Base-by-base conservation (phyloP, 1,139 yeast species). In the Arxiozyma heterogenica region DNA sequence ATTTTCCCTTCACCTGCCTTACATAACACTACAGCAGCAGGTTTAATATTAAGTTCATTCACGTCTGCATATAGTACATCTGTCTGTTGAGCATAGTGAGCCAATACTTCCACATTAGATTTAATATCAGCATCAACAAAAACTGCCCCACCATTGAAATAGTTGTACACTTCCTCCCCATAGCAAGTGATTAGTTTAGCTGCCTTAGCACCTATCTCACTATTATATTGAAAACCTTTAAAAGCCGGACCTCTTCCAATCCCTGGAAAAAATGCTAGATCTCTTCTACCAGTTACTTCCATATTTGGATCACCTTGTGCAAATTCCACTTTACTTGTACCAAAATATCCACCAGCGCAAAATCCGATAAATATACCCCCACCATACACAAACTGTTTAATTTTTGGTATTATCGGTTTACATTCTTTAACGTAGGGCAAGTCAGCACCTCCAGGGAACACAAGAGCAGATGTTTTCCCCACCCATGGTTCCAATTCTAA, bases 381-480 rank as follows among this genome's bases (percentile, higher is more conserved):
- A 53, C 75, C 74, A 41, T 81, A 74, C 2, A 93, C 90, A 68
- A 75, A 91, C 51, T 80, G 80, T 38, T 73, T 69, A 55, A 93
- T 87, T 8, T 69, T 71, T 1, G 96, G 96, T 61, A 86, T 82
- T 54, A 91, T 75, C 1, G 76, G 75, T 47, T 76, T 73, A 65
- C 96, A 87, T 15, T 75, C 68, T 49, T 61, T 62, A 8, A 63
- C 65, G 65, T 80, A 85, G 0, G 97, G 97, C 52, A 90, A 71
- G 68, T 93, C 98, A 0, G 98, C 97, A 3, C 98, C 98, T 2
- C 98, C 98, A 0, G 98, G 99, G 30, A 94, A 71, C 4, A 91
- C 96, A 52, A 93, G 67, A 59, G 88, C 73, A 0, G 95, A 75
- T 0, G 98, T 86, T 62, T 87, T 86, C 8, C 78, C 65, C 62